Evolutionary conservation across 768 basidiomycete species (phyloP).

Genomic region (Suillus subaureus): DNA sequence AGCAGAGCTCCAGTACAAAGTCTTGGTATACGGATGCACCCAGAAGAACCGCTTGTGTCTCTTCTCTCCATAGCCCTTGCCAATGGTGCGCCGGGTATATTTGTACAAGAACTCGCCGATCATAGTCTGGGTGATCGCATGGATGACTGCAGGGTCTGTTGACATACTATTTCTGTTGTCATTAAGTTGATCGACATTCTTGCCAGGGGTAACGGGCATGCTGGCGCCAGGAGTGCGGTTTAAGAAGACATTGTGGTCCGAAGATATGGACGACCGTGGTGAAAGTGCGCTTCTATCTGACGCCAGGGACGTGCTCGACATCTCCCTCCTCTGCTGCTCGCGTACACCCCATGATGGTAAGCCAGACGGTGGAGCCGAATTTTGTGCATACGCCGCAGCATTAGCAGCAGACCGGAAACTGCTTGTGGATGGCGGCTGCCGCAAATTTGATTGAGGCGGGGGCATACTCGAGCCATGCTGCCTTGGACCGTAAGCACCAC

Average conservation of each 20-base stretch:
- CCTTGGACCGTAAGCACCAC: constrained; percentile 48
- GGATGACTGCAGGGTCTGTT: constrained; percentile 90
- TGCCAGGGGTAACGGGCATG: constrained; percentile 48
- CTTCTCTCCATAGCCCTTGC: constrained; percentile 87
- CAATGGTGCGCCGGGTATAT: constrained; percentile 88
- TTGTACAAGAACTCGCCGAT: constrained; percentile 99
- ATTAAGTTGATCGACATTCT: constrained; percentile 25
- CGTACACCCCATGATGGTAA: constrained; percentile 53
- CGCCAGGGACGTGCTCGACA: constrained; percentile 69
- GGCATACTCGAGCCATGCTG: constrained; percentile 79
- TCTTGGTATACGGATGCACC: constrained; percentile 99
- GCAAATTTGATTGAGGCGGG: constrained; percentile 63
- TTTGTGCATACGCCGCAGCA: constrained; percentile 54
- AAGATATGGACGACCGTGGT: constrained; percentile 82
- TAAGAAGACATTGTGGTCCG: constrained; percentile 62
- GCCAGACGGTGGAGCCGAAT: constrained; percentile 42
- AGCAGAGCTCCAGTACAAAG: constrained; percentile 93
- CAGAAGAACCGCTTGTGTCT: constrained; percentile 97
- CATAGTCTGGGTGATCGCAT: constrained; percentile 99
- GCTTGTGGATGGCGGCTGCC: constrained; percentile 74
- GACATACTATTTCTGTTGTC: constrained; percentile 39
- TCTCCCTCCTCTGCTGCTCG: constrained; percentile 55
- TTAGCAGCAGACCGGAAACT: constrained; percentile 81
- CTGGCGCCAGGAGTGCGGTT: constrained; percentile 39
- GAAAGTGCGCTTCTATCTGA: constrained; percentile 72